Conservation (phyloP, 495 filamentous ascomycete genomes). For the Penicillium daleae region DNA sequence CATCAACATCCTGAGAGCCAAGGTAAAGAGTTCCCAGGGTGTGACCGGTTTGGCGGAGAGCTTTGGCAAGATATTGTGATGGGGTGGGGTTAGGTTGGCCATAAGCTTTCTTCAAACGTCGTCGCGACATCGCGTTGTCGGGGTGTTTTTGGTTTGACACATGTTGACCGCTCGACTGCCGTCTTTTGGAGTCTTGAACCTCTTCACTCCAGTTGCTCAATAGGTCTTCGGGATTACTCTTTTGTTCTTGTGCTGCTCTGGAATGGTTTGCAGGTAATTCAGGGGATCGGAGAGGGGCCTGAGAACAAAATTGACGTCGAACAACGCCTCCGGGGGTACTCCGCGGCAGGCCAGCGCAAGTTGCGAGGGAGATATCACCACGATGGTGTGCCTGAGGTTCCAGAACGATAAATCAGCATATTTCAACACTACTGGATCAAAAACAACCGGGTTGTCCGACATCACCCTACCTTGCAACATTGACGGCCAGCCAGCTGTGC, state of each 20-base stretch:
- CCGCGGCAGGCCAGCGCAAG: conserved; percentile 9
- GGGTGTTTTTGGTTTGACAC: not conserved
- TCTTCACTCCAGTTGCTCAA: not conserved
- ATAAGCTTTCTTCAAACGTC: not conserved
- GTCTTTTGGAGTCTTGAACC: not conserved
- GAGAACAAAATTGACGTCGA: conserved; percentile 11
- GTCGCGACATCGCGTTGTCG: not conserved
- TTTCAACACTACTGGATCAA: not conserved
- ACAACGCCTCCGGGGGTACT: conserved; percentile 8
- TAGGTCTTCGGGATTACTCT: not conserved
- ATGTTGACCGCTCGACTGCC: not conserved
- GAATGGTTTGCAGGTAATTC: not conserved
- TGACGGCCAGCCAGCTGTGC: conserved; percentile 30
- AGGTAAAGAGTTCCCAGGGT: conserved; percentile 17
- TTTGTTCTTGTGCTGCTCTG: not conserved
- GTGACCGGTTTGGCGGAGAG: conserved; percentile 34
- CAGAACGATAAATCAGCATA: not conserved
- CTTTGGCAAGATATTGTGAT: conserved; percentile 40
- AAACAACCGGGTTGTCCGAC: not conserved
- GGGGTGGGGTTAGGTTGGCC: conserved; percentile 31
- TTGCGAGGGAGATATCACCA: not conserved
- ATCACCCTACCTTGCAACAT: conserved; percentile 34
- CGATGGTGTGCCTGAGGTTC: conserved; percentile 5
- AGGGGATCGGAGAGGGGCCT: not conserved
- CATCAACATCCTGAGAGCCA: not conserved